Conservation (phyloP, 2,329 filamentous ascomycete genomes). For the Alternaria solani region DNA sequence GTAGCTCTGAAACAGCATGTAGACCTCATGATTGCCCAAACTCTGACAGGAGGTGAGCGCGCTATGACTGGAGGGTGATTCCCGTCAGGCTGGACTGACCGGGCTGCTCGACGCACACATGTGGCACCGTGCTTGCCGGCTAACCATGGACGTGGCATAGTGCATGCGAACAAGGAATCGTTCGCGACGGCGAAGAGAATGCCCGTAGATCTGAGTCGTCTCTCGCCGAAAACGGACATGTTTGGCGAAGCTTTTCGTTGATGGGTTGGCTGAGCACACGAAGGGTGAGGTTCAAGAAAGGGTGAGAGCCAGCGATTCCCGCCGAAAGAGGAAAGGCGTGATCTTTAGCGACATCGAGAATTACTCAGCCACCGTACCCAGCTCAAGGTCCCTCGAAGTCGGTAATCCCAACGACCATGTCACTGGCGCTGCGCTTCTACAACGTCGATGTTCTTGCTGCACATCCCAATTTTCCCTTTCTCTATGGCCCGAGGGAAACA, state of each 20-base stretch:
- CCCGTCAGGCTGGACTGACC: constrained; percentile 8
- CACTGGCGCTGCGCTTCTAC: constrained; percentile 1
- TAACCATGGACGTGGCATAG: background rate
- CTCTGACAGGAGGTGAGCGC: constrained; percentile 16
- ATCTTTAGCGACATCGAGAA: background rate
- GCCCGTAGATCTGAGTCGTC: background rate
- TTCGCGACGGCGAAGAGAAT: background rate
- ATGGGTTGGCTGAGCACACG: background rate
- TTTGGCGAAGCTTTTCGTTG: background rate
- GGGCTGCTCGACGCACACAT: background rate
- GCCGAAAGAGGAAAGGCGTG: constrained; percentile 2
- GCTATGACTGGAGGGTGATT: constrained; percentile 6
- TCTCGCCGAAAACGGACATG: background rate
- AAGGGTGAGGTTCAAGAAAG: constrained; percentile 1
- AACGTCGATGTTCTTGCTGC: background rate
- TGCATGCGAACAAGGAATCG: background rate
- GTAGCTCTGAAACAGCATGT: constrained; percentile 2
- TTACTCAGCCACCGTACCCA: constrained; percentile 6
- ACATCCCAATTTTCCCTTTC: background rate
- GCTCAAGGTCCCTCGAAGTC: background rate
- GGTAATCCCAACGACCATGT: constrained; percentile 2
- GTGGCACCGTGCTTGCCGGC: constrained; percentile 3
- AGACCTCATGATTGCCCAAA: constrained; percentile 10
- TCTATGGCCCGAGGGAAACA: background rate
- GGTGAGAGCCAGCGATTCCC: background rate